phyloP scores from a whole-genome alignment of 2,329 filamentous ascomycete genomes.

The Dothideomycetidae sp. region DNA sequence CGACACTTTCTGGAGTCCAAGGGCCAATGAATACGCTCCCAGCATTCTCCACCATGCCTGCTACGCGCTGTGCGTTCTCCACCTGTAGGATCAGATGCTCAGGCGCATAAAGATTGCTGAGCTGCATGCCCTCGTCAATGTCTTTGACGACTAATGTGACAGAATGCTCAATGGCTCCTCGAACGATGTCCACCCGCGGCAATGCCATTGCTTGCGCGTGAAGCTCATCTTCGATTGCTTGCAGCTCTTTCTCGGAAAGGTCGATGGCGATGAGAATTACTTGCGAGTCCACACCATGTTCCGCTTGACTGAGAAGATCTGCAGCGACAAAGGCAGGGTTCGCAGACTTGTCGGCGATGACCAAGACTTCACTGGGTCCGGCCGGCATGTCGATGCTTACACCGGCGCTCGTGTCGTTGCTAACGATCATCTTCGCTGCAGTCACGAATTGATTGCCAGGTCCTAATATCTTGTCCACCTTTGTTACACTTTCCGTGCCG shows the following conservation, averaged over 20 bases:
- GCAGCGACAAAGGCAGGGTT: constrained; percentile 93
- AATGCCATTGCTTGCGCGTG: constrained; percentile 75
- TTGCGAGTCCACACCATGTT: constrained; percentile 93
- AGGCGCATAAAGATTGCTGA: constrained; percentile 90
- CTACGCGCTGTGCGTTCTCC: constrained; percentile 56
- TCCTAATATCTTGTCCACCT: constrained; percentile 97
- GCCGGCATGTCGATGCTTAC: constrained; percentile 98
- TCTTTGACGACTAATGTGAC: constrained; percentile 67
- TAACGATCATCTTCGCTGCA: constrained; percentile 94
- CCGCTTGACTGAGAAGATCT: constrained; percentile 85
- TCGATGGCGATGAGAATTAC: constrained; percentile 82
- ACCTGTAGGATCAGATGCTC: constrained; percentile 93
- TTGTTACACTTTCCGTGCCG: constrained; percentile 82
- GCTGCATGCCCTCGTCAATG: constrained; percentile 58
- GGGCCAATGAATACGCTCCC: constrained; percentile 90
- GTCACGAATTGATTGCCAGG: constrained; percentile 98
- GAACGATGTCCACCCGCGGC: constrained; percentile 83
- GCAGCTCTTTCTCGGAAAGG: constrained; percentile 55
- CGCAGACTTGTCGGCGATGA: constrained; percentile 74
- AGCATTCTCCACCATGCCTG: constrained; percentile 76
- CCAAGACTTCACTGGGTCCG: constrained; percentile 90
- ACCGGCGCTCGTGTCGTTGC: constrained; percentile 89
- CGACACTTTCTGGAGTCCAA: constrained; percentile 96
- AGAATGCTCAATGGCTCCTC: constrained; percentile 79
- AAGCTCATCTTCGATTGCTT: constrained; percentile 81